These are phyloP conservation scores for Hypoxylon crocopeplum DNA, from an alignment of 495 filamentous ascomycete species.

Conservation along the genomic window DNA sequence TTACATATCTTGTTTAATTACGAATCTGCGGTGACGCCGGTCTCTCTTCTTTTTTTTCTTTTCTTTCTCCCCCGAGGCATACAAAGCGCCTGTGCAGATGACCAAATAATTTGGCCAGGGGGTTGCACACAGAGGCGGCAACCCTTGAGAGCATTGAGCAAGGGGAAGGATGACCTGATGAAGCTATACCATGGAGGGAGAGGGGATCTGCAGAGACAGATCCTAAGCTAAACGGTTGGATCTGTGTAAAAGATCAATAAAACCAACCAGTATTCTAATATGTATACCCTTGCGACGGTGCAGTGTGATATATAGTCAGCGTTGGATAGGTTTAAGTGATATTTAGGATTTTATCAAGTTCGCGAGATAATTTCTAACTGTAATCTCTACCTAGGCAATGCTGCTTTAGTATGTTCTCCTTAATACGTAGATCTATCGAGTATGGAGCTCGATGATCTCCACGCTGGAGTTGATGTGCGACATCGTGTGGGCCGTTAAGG, in stretches of 20 bases:
- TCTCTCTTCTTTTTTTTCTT: conserved; percentile 32
- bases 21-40: conserved; percentile 40
- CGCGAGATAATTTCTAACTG: neutral
- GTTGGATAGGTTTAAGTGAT: conserved; percentile 10
- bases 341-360: conserved; percentile 13
- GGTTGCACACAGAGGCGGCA: conserved; percentile 26
- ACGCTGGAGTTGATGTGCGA: neutral
- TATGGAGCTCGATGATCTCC: neutral
- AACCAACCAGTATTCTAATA: conserved; percentile 40
- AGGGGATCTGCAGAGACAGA: conserved; percentile 30
- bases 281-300: conserved; percentile 24
- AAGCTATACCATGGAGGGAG: conserved; percentile 43
- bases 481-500: neutral
- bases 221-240: conserved; percentile 39
- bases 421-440: too few species aligned
- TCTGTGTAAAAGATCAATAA: conserved; percentile 45
- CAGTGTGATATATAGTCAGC: too few species aligned
- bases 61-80: conserved; percentile 28
- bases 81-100: conserved; percentile 32
- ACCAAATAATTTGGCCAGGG: conserved; percentile 26
- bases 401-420: neutral
- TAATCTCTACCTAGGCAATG: too few species aligned
- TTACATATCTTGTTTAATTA: conserved; percentile 49
- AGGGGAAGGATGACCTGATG: conserved; percentile 42
- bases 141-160: conserved; percentile 26